Evolutionary conservation across 352 stramenopile species (phyloP).

Genomic region (Phytopythium aichiense): DNA sequence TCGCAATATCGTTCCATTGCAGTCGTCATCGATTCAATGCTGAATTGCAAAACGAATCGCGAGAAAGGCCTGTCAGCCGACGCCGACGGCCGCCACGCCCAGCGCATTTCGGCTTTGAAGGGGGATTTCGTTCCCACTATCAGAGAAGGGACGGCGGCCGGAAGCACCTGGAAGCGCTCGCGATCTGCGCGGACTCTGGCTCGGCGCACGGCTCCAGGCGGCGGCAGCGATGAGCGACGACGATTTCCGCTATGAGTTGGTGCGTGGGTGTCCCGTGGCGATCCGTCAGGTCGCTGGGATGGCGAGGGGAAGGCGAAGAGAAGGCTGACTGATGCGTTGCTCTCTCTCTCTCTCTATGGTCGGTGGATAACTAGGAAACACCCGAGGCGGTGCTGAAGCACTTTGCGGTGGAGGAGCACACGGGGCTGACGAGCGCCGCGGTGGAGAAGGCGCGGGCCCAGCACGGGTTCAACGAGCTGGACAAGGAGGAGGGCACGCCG

Average conservation of each 20-base stretch:
- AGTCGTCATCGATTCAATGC: background rate
- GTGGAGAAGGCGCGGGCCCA: slow-evolving; percentile 50
- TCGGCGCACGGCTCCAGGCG: background rate
- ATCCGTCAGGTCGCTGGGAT: no score
- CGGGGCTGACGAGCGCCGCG: slow-evolving; percentile 43
- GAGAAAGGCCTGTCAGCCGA: background rate
- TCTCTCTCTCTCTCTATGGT: background rate
- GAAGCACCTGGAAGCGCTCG: background rate
- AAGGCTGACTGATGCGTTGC: background rate
- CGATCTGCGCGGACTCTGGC: background rate
- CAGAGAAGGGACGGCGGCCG: background rate
- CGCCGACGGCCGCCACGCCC: background rate
- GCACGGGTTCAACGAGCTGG: slow-evolving; percentile 86
- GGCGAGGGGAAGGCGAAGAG: no score
- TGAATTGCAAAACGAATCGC: slow-evolving; percentile 1
- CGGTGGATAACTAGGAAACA: slow-evolving; percentile 32
- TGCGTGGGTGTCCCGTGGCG: background rate
- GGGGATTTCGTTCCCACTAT: background rate
- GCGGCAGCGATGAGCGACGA: slow-evolving; percentile 6
- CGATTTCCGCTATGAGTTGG: slow-evolving; percentile 10
- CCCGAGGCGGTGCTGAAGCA: slow-evolving; percentile 72
- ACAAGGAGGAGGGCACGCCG: slow-evolving; percentile 86
- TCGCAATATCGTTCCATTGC: background rate
- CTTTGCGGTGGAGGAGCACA: slow-evolving; percentile 61
- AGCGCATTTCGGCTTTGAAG: background rate